Conservation (phyloP, 2,329 filamentous ascomycete species). For the Orbilia javanica region DNA sequence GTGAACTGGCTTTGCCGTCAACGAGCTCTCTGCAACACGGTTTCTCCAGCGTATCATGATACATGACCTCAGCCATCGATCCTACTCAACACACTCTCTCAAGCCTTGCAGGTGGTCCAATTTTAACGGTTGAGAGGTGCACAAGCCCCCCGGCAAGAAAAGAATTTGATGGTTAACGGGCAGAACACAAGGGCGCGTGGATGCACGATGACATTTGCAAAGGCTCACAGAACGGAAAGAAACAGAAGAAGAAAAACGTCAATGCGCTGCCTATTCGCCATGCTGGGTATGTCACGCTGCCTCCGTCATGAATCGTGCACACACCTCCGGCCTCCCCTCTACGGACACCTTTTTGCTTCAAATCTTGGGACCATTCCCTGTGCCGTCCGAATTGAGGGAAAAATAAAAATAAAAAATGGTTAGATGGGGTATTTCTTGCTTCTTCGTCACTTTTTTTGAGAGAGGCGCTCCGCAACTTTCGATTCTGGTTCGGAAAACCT, state of each 20-base stretch:
- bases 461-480: slow-evolving; percentile 18
- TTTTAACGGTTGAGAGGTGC: slow-evolving; percentile 22
- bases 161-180: slow-evolving; percentile 10
- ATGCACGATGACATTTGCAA: slow-evolving; percentile 20
- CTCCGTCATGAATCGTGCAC: slow-evolving; percentile 14
- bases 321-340: background rate
- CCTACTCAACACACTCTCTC: slow-evolving; percentile 8
- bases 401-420: background rate
- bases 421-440: background rate
- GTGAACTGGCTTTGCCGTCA: background rate
- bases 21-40: slow-evolving; percentile 1
- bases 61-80: background rate
- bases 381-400: slow-evolving; percentile 8
- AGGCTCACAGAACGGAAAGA: background rate
- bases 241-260: background rate
- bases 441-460: background rate
- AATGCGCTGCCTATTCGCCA: slow-evolving; percentile 1
- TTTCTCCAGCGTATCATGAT: background rate
- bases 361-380: slow-evolving; percentile 11
- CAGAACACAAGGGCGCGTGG: slow-evolving; percentile 18
- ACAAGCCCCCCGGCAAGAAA: background rate
- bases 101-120: background rate
- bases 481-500: slow-evolving; percentile 23
- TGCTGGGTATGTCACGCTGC: slow-evolving; percentile 1
- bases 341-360: background rate